These are phyloP conservation scores for Colletotrichum spinosum DNA, from an alignment of 2,329 filamentous ascomycete genomes.

Conservation along the genomic window DNA sequence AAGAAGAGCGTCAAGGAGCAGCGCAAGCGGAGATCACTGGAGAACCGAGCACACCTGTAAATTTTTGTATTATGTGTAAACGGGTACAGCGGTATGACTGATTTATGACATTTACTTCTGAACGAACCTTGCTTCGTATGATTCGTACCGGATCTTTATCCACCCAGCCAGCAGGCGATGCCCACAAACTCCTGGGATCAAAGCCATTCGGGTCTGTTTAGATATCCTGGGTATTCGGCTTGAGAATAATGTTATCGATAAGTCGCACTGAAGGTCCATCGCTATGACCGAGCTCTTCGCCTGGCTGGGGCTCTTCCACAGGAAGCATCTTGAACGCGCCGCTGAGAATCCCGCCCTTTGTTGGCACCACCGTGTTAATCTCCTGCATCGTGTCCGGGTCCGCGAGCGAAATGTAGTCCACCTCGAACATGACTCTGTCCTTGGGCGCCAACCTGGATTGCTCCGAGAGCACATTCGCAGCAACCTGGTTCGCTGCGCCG, in stretches of 20 bases:
- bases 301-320: conserved; percentile 75
- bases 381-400: conserved; percentile 88
- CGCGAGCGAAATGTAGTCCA: conserved; percentile 93
- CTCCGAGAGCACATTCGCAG: conserved; percentile 64
- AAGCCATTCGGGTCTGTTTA: background rate
- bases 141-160: no score
- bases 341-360: conserved; percentile 84
- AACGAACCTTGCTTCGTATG: background rate
- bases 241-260: conserved; percentile 91
- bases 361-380: conserved; percentile 75
- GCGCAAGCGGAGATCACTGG: conserved; percentile 60
- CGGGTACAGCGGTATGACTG: conserved; percentile 29
- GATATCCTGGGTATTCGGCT: conserved; percentile 48
- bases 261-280: conserved; percentile 83
- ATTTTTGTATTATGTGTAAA: conserved; percentile 30
- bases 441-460: conserved; percentile 71
- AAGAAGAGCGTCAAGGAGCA: conserved; percentile 58
- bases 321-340: conserved; percentile 92
- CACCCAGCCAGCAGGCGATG: no score
- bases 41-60: conserved; percentile 64
- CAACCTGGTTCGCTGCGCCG: conserved; percentile 73
- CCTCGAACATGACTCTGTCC: conserved; percentile 78
- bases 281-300: conserved; percentile 80
- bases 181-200: background rate
- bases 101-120: conserved; percentile 16